These are phyloP conservation scores for Calonectria multiphialidica DNA, from an alignment of 2,329 filamentous ascomycete genomes.

Conservation along the genomic window DNA sequence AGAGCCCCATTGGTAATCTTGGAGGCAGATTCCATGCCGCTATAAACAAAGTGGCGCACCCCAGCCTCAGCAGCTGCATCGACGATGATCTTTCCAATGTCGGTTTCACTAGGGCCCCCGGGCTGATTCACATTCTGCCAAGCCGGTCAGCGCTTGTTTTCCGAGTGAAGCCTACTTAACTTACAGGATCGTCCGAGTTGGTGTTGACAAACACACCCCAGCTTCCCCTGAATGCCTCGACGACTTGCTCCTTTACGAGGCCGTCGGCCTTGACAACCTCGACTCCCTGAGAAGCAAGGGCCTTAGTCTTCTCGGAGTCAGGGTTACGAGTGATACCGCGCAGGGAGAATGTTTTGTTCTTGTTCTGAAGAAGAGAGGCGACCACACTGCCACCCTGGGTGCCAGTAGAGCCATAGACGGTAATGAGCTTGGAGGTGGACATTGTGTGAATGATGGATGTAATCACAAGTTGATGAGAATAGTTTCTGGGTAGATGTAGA, in stretches of 20 bases:
- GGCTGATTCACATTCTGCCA: constrained; percentile 39
- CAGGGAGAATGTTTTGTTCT: constrained; percentile 40
- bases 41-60: constrained; percentile 52
- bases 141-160: constrained; percentile 8
- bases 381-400: constrained; percentile 47
- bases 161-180: background rate
- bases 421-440: constrained; percentile 44
- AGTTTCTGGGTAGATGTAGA: background rate
- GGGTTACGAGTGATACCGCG: constrained; percentile 46
- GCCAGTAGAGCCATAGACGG: constrained; percentile 49
- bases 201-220: constrained; percentile 51
- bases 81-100: constrained; percentile 50
- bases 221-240: constrained; percentile 46
- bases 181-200: constrained; percentile 47
- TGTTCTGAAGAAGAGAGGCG: constrained; percentile 46
- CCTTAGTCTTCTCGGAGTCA: constrained; percentile 44
- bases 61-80: constrained; percentile 49
- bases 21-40: constrained; percentile 48
- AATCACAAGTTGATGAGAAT: background rate
- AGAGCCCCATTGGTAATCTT: constrained; percentile 49
- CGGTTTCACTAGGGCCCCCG: constrained; percentile 47
- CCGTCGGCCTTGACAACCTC: constrained; percentile 49
- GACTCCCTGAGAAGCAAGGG: constrained; percentile 39
- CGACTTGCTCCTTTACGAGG: constrained; percentile 35
- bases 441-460: constrained; percentile 23